Percentiles rank a stretch among this genome's conserved stretches.
phyloP scores from a whole-genome alignment of 352 stramenopile genomes.

The Globisporangium perplexum region DNA sequence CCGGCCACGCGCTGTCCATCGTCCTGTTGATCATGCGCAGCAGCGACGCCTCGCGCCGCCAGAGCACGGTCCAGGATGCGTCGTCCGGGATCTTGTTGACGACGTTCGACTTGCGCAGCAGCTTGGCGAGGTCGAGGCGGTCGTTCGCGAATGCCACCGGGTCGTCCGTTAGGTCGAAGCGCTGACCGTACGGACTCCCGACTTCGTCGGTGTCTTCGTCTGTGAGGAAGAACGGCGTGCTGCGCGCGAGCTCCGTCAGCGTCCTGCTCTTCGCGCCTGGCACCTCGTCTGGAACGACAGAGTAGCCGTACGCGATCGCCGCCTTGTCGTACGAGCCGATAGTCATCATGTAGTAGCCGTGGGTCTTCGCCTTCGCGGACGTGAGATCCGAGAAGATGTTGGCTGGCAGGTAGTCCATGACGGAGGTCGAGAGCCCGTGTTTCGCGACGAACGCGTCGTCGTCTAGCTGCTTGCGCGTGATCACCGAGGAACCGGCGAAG shows the following conservation, averaged over 20 bases:
- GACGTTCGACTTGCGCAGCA: constrained; percentile 26
- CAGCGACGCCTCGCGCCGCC: constrained; percentile 36
- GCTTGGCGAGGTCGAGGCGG: constrained; percentile 41
- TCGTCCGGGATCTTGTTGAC: constrained; percentile 42
- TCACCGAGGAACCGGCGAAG: constrained; percentile 56
- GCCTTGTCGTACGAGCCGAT: constrained; percentile 76
- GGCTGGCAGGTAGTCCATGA: constrained; percentile 86
- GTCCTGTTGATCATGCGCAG: constrained; percentile 36
- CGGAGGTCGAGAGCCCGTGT: constrained; percentile 50
- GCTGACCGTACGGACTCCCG: constrained; percentile 45
- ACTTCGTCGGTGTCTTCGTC: constrained; percentile 41
- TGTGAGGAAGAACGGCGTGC: constrained; percentile 51
- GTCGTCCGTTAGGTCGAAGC: constrained; percentile 55
- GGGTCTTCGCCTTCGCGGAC: constrained; percentile 19
- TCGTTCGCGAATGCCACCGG: constrained; percentile 51
- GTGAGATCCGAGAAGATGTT: constrained; percentile 81
- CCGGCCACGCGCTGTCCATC: constrained; percentile 26
- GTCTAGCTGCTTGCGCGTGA: constrained; percentile 50
- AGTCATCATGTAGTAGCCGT: constrained; percentile 62
- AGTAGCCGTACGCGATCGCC: constrained; percentile 86
- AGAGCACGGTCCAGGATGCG: constrained; percentile 44
- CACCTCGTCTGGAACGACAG: constrained; percentile 30
- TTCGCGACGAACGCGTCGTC: constrained; percentile 40
- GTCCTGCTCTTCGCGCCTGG: constrained; percentile 35
- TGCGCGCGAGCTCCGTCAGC: constrained; percentile 35